phyloP scores from a whole-genome alignment of 176 grass and related monocot genomes.

The Juncus inflexus region DNA sequence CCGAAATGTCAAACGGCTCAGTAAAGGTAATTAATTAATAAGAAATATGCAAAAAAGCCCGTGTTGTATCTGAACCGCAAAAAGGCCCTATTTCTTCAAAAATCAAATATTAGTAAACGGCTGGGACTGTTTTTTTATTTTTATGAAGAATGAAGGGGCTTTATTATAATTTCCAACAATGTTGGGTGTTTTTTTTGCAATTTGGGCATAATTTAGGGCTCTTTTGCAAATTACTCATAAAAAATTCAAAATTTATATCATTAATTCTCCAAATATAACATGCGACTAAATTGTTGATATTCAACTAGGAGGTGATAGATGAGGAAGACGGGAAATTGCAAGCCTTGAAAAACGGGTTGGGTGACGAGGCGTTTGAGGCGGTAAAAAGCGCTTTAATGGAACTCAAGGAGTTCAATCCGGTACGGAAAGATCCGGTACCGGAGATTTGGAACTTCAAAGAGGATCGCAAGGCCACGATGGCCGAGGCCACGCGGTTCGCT shows the following conservation, averaged over 20 bases:
- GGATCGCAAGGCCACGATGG: slow-evolving; percentile 31
- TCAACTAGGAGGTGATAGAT: slow-evolving; percentile 40
- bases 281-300: slow-evolving; percentile 2
- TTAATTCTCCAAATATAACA: background rate
- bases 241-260: background rate
- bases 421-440: slow-evolving; percentile 25
- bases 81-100: no score
- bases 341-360: slow-evolving; percentile 38
- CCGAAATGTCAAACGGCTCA: background rate
- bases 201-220: no score
- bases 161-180: no score
- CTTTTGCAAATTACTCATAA: background rate
- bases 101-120: no score
- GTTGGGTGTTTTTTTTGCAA: no score
- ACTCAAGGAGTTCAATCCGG: slow-evolving; percentile 33
- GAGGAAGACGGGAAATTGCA: slow-evolving; percentile 53
- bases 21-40: background rate
- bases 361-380: slow-evolving; percentile 40
- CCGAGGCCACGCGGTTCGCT: slow-evolving; percentile 35
- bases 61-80: no score
- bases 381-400: slow-evolving; percentile 45
- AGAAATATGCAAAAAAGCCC: no score
- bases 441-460: slow-evolving; percentile 56
- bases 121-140: no score
- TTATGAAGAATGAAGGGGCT: no score